phyloP scores from a whole-genome alignment of 2,329 filamentous ascomycete species.

The Cercospora brassicicola region DNA sequence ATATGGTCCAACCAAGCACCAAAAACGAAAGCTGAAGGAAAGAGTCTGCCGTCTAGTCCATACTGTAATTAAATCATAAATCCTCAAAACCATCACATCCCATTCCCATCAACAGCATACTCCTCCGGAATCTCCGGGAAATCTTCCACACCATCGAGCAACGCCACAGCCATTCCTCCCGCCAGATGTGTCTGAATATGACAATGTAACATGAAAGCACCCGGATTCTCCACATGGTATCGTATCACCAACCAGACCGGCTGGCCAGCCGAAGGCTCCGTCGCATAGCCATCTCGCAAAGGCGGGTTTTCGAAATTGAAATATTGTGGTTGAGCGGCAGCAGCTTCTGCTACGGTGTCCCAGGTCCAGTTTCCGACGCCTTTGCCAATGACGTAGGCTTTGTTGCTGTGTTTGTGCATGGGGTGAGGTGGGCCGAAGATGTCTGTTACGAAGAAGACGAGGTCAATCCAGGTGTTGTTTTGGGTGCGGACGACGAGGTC shows the following conservation, averaged over 20 bases:
- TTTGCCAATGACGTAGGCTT: constrained; percentile 58
- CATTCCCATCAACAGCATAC: constrained; percentile 17
- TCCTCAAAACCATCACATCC: neutral
- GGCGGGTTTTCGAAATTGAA: constrained; percentile 62
- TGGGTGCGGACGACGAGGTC: constrained; percentile 29
- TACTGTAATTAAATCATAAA: neutral
- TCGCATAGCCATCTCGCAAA: constrained; percentile 51
- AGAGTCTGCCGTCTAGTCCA: neutral
- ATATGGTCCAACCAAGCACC: neutral
- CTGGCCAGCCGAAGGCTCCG: constrained; percentile 6
- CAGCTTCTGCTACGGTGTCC: constrained; percentile 55
- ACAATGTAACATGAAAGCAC: constrained; percentile 53
- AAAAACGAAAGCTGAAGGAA: neutral
- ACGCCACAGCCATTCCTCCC: constrained; percentile 51
- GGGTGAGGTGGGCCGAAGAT: constrained; percentile 56
- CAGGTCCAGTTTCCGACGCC: constrained; percentile 54
- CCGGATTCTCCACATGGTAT: constrained; percentile 50
- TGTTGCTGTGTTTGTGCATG: constrained; percentile 65
- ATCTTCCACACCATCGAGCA: constrained; percentile 52
- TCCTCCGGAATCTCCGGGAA: constrained; percentile 36
- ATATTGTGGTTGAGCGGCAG: constrained; percentile 44
- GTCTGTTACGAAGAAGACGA: constrained; percentile 33
- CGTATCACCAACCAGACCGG: constrained; percentile 47
- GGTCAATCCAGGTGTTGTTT: constrained; percentile 40
- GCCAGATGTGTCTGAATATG: constrained; percentile 52